These are phyloP conservation scores for Blastomyces emzantsi DNA, from an alignment of 2,329 filamentous ascomycete genomes.

Conservation along the genomic window DNA sequence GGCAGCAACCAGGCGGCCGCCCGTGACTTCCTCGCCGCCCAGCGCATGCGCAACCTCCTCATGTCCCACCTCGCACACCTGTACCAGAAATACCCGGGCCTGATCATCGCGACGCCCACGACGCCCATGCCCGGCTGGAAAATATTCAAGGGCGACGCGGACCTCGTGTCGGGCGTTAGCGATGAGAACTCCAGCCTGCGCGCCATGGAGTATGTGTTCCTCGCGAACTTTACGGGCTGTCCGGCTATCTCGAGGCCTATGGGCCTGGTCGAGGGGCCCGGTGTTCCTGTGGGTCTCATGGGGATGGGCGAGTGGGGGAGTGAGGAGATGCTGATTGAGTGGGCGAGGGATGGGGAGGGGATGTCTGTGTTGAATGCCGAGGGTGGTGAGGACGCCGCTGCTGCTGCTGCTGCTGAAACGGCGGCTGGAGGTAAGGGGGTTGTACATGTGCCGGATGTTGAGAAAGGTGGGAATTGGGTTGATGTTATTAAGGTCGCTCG, in stretches of 20 bases:
- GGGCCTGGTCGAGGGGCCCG: constrained; percentile 52
- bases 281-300: constrained; percentile 45
- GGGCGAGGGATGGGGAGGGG: constrained; percentile 44
- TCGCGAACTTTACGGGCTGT: constrained; percentile 73
- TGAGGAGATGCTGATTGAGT: constrained; percentile 45
- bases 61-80: constrained; percentile 70
- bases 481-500: constrained; percentile 28
- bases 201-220: constrained; percentile 77
- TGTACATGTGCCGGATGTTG: constrained; percentile 23
- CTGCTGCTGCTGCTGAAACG: neutral
- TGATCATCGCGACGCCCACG: constrained; percentile 72
- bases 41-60: constrained; percentile 62
- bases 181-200: constrained; percentile 65
- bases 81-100: constrained; percentile 60
- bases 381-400: constrained; percentile 13
- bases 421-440: constrained; percentile 18
- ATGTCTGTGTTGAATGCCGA: constrained; percentile 33
- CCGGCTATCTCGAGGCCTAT: constrained; percentile 67
- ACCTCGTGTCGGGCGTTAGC: constrained; percentile 55
- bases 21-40: constrained; percentile 61
- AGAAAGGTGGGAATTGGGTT: constrained; percentile 27
- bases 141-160: constrained; percentile 51
- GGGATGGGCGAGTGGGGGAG: constrained; percentile 48
- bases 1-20: constrained; percentile 53
- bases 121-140: constrained; percentile 68